These are phyloP conservation scores for Heritiera fomes DNA, from an alignment of 345 rosid genomes.

Conservation along the genomic window DNA sequence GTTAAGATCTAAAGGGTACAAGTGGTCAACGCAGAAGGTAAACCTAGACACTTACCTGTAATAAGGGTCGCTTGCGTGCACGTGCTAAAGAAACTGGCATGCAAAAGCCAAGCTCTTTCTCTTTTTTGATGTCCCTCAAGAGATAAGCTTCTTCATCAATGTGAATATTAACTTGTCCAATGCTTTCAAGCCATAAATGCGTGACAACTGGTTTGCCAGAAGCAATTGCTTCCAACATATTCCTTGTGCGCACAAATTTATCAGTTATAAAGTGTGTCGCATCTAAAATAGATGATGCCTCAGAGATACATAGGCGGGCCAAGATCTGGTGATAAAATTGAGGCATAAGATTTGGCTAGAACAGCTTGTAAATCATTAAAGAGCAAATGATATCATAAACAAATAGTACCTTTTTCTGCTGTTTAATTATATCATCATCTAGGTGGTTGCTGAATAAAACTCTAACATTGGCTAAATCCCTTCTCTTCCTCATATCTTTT, in stretches of 20 bases:
- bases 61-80: conserved; percentile 61
- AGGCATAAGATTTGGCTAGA: conserved; percentile 26
- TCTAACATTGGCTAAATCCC: conserved; percentile 62
- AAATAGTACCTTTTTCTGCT: conserved; percentile 71
- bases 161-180: conserved; percentile 60
- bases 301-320: conserved; percentile 60
- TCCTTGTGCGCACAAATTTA: conserved; percentile 78
- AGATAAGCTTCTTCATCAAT: conserved; percentile 67
- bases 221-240: conserved; percentile 88
- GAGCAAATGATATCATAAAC: not conserved
- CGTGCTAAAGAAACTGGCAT: conserved; percentile 70
- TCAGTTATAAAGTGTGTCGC: conserved; percentile 85
- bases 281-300: conserved; percentile 60
- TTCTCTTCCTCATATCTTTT: conserved; percentile 69
- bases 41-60: conserved; percentile 43
- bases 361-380: not conserved
- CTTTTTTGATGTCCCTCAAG: conserved; percentile 69
- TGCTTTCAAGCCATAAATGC: conserved; percentile 76
- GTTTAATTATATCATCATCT: conserved; percentile 70
- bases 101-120: conserved; percentile 77
- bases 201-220: conserved; percentile 82
- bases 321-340: conserved; percentile 50
- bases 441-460: conserved; percentile 88
- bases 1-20: conserved; percentile 22
- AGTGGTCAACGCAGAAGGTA: conserved; percentile 12